phyloP scores from a whole-genome alignment of 2,329 filamentous ascomycete species.

The Leptoxyphium fumago region DNA sequence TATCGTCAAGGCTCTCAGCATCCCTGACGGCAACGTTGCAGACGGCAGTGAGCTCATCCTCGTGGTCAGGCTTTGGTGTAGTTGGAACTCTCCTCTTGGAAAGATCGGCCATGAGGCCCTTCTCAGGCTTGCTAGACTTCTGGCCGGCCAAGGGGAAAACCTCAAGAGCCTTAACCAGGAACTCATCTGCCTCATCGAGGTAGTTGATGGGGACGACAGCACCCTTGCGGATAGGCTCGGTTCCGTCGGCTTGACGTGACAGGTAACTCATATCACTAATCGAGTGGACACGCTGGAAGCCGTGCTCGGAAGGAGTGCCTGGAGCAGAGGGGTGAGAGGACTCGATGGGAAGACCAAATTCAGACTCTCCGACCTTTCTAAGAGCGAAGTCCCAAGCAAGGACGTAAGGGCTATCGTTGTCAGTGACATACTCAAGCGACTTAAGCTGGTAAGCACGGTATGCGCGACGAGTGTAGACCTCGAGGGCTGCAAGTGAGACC shows the following conservation, averaged over 20 bases:
- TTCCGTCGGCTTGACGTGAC: constrained; percentile 47
- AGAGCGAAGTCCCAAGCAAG: constrained; percentile 94
- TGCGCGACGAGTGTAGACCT: constrained; percentile 90
- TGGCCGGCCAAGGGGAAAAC: constrained; percentile 45
- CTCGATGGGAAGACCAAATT: constrained; percentile 69
- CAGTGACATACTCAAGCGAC: constrained; percentile 72
- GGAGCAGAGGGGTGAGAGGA: constrained; percentile 62
- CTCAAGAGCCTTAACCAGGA: constrained; percentile 70
- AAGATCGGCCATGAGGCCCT: constrained; percentile 53
- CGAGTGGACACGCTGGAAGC: constrained; percentile 75
- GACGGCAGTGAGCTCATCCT: constrained; percentile 77
- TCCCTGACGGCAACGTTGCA: constrained; percentile 86
- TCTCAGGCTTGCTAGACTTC: constrained; percentile 29
- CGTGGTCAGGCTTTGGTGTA: constrained; percentile 33
- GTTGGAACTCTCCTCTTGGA: constrained; percentile 49
- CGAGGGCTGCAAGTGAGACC: constrained; percentile 84
- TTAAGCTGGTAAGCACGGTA: constrained; percentile 93
- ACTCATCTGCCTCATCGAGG: constrained; percentile 84
- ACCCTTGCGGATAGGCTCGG: constrained; percentile 73
- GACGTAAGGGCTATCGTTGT: constrained; percentile 59
- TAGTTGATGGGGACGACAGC: constrained; percentile 89
- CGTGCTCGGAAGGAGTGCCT: constrained; percentile 45
- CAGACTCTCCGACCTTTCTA: constrained; percentile 80
- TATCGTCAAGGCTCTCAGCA: constrained; percentile 68
- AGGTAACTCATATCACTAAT: constrained; percentile 96